These are phyloP conservation scores for Pseudozyma sp. DNA, from an alignment of 1,284 basidiomycete species.

Conservation along the genomic window DNA sequence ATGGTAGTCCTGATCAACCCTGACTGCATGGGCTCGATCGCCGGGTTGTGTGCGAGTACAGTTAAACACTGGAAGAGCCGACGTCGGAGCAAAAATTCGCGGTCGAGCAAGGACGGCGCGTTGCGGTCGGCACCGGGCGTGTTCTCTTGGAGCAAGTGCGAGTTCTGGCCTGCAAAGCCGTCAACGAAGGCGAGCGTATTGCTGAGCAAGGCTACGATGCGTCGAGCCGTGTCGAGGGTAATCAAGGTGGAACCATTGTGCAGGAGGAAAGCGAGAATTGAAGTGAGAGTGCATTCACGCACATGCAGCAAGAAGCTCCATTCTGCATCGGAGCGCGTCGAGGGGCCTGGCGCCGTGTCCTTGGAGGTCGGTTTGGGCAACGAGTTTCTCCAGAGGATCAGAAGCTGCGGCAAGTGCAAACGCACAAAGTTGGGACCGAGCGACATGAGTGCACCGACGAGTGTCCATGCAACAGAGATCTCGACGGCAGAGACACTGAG, in stretches of 20 bases:
- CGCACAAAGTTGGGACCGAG: conserved; percentile 94
- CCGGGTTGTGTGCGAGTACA: conserved; percentile 80
- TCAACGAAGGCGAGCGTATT: conserved; percentile 92
- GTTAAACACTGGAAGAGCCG: conserved; percentile 91
- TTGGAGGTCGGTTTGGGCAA: conserved; percentile 92
- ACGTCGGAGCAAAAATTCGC: conserved; percentile 84
- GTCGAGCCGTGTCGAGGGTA: conserved; percentile 88
- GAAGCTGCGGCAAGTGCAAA: conserved; percentile 87
- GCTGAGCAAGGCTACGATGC: conserved; percentile 85
- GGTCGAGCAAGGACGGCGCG: conserved; percentile 77
- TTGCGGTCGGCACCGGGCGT: conserved; percentile 65
- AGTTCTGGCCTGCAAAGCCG: conserved; percentile 71
- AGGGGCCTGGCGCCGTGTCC: conserved; percentile 77
- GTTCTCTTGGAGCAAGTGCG: conserved; percentile 51
- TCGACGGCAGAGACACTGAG: conserved; percentile 84
- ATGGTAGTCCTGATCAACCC: conserved; percentile 85
- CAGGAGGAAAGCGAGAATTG: conserved; percentile 86
- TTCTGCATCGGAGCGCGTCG: conserved; percentile 74
- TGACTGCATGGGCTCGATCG: conserved; percentile 82
- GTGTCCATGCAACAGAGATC: conserved; percentile 93
- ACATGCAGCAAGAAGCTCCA: conserved; percentile 94
- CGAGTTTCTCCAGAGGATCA: conserved; percentile 96
- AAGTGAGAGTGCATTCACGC: conserved; percentile 87
- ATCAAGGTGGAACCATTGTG: conserved; percentile 78
- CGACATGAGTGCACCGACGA: conserved; percentile 89